Evolutionary conservation across 2,329 filamentous ascomycete genomes (phyloP), one percentile per base, ranked within the genome.

Genomic region (Fusarium abutilonis): DNA sequence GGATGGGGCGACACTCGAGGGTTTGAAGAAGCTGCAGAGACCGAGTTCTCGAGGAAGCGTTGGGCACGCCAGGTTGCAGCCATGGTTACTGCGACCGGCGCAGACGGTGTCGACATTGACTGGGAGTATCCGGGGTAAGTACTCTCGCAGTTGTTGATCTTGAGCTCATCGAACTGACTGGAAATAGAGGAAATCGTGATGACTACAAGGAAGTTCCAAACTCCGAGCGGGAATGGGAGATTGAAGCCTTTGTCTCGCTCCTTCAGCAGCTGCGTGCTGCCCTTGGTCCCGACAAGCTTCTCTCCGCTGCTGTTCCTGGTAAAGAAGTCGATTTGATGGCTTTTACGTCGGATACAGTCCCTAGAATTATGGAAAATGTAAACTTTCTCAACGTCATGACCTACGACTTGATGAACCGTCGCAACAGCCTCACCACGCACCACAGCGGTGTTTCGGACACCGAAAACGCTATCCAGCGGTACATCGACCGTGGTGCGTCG

Each of bases 1-100:
- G 90, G 89, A 48, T 93, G 90, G 89, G 89, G 89, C 0, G 87
- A 91, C 57, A 87, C 83, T 1, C 72, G 74, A 7, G 89, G 88
- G 0, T 92, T 91, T 68, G 81, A 83, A 0, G 73, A 72, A 9
- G 88, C 83, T 0, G 85, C 86, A 2, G 79, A 78, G 46, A 80
- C 80, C 4, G 78, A 82, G 1, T 66, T 74, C 2, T 82, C 80
- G 1, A 83, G 87, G 14, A 77, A 80, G 57, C 76, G 75, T 8
- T 93, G 89, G 75, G 87, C 89, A 2, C 77, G 78, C 40, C 90
- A 90, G 64, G 81, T 92, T 2, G 84, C 82, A 8, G 76, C 77
- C 26, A 88, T 91, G 84, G 78, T 92, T 1, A 75, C 82, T 4
- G 75, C 74, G 1, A 86, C 84, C 11, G 86, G 85, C 0, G 88